Base-by-base conservation (phyloP, 2,329 filamentous ascomycete species). In the Fusarium mangiferae region DNA sequence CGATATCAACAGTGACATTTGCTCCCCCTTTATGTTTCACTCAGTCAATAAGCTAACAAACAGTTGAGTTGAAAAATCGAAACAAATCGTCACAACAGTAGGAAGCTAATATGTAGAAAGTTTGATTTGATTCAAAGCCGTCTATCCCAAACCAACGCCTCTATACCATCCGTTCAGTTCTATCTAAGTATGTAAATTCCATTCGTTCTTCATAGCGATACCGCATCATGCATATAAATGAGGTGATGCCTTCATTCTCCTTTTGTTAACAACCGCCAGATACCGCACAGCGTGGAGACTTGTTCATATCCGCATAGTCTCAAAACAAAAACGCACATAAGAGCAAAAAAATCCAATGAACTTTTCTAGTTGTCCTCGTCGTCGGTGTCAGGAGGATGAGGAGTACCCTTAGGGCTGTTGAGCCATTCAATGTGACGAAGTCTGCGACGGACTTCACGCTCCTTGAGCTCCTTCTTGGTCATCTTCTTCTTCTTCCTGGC, bases 401-500 rank as follows among this genome's bases (percentile, higher is more conserved):
- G 93, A 7, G 93, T 96, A 10, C 94, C 94, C 89, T 95, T 95
- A 75, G 93, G 93, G 78, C 90, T 94, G 84, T 94, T 96, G 78
- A 97, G 86, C 93, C 93, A 93, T 82, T 92, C 89, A 77, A 93
- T 92, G 84, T 99, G 95, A 78, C 96, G 91, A 83, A 98, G 86
- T 77, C 96, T 89, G 76, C 96, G 90, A 74, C 97, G 89, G 48
- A 93, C 93, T 84, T 98, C 96, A 26, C 93, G 89, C 83, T 99
- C 96, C 90, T 99, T 99, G 81, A 95, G 78, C 84, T 99, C 95
- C 85, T 95, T 95, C 87, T 97, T 94, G 65, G 96, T 99, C 90
- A 96, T 90, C 94, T 99, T 99, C 91, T 96, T 97, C 94, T 98
- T 98, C 89, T 95, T 96, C 84, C 89, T 91, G 15, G 93, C 88